Evolutionary conservation across 1,139 yeast species (phyloP), one percentile per base, ranked within the genome.

Genomic region (Neolecta irregularis): DNA sequence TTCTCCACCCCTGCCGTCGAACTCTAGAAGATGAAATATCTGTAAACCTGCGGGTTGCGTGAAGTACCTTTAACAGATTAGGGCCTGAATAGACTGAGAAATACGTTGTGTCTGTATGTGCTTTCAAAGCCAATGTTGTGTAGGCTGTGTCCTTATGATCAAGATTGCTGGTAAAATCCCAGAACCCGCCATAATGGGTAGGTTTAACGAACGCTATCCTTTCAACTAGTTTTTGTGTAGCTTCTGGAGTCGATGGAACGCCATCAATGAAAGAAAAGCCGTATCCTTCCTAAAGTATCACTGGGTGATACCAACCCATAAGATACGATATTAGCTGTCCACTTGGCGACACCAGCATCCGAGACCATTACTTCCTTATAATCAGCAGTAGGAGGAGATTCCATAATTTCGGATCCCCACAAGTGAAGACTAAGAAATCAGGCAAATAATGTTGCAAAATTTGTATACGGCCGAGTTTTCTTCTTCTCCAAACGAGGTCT

Each of bases 21-120:
- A 76, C 45, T 58, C 65, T 37, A 76, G 60, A 44, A 75, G 57
- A 50, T 76, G 88, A 58, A 76, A 74, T 40, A 75, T 57, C 51
- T 76, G 85, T 37, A 76, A 58, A 0, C 81, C 83, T 0, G 85
- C 83, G 1, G 83, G 70, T 43, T 75, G 77, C 11, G 74, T 64
- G 79, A 81, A 76, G n/a, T n/a, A n/a, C n/a, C n/a, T n/a, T n/a
- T n/a, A n/a, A n/a, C n/a, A n/a, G n/a, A n/a, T n/a, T n/a, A n/a
- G n/a, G n/a, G n/a, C n/a, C n/a, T n/a, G n/a, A n/a, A n/a, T n/a
- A n/a, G n/a, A n/a, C n/a, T n/a, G n/a, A n/a, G n/a, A n/a, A n/a
- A 50, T 76, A 76, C 2, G 85, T 75, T 1, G 85, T 85, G 51
- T 76, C 85, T 2, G 83, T 74, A 49, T 76, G 88, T 15, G 70